A percentile compares a stretch with the other conserved stretches of the same genome.
Evolutionary conservation across 1,284 basidiomycete species (phyloP).

Genomic region (Apiotrichum domesticum): DNA sequence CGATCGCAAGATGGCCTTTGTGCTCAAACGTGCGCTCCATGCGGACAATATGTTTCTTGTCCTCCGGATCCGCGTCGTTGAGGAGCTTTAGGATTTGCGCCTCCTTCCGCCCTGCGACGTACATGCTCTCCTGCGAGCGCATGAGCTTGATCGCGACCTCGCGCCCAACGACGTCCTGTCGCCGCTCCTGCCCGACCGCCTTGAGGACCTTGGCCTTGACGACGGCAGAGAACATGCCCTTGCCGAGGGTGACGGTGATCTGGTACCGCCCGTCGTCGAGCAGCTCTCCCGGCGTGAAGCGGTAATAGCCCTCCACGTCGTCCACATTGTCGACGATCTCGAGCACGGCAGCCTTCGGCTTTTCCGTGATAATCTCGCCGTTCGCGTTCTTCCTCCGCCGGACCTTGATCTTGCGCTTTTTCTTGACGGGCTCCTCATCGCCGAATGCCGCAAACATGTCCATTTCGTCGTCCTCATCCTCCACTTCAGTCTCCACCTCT

Average conservation of each 20-base stretch:
- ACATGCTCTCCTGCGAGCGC: slow-evolving; percentile 94
- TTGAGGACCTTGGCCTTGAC: slow-evolving; percentile 81
- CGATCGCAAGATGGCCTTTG: slow-evolving; percentile 90
- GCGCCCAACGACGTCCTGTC: slow-evolving; percentile 50
- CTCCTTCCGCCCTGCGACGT: slow-evolving; percentile 91
- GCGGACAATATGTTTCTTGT: slow-evolving; percentile 91
- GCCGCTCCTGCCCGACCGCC: slow-evolving; percentile 56
- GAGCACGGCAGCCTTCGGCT: slow-evolving; percentile 50
- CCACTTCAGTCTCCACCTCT: slow-evolving; percentile 57
- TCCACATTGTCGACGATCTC: slow-evolving; percentile 36
- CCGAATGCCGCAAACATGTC: slow-evolving; percentile 80
- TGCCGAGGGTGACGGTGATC: slow-evolving; percentile 87
- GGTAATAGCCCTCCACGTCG: slow-evolving; percentile 93
- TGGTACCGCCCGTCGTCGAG: slow-evolving; percentile 90
- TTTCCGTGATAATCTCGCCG: slow-evolving; percentile 61
- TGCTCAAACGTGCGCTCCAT: slow-evolving; percentile 93
- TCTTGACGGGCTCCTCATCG: slow-evolving; percentile 53
- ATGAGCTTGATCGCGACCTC: slow-evolving; percentile 99
- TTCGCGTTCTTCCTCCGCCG: slow-evolving; percentile 51
- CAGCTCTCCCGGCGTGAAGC: slow-evolving; percentile 87
- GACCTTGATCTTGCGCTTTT: slow-evolving; percentile 51
- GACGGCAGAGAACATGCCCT: slow-evolving; percentile 98
- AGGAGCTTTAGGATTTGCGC: slow-evolving; percentile 81
- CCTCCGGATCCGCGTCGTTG: slow-evolving; percentile 82
- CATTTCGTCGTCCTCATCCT: slow-evolving; percentile 62